Evolutionary conservation across 441 rosid genomes (phyloP), one percentile per base, ranked within the genome.

Genomic region (Corymbia citriodora): DNA sequence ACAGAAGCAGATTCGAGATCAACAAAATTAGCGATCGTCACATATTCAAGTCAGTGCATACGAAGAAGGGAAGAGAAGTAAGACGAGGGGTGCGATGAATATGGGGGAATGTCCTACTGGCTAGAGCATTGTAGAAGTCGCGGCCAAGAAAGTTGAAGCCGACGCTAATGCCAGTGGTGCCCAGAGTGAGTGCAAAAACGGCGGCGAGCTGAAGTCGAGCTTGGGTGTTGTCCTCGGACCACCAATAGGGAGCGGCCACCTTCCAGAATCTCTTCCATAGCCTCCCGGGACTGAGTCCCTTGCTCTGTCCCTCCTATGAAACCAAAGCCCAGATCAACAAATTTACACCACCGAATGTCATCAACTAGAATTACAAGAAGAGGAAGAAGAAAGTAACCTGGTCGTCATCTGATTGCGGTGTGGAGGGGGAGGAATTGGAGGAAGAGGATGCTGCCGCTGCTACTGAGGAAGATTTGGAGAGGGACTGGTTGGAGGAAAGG

Each of bases 91-190:
- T 14, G 68, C 15, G 49, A 83, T 53, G 49, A 49, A 81, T 48
- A 49, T 10, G 65, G 88, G 88, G 68, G 21, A 82, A 70, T 87
- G 59, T 89, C 94, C 82, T 91, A 97, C 99, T 96, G 89, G 99
- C 96, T 55, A 98, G 98, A 55, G 99, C 98, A 87, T 98, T 98
- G 94, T 94, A 98, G 95, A 98, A 98, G 92, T 98, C 99, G 82
- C 99, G 99, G 92, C 99, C 99, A 55, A 98, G 99, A 93, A 97
- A 98, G 93, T 90, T 98, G 94, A 98, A 98, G 91, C 98, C 99
- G 63, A 98, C 98, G 93, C 99, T 97, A 91, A 97, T 95, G 89
- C 99, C 99, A 17, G 99, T 97, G 87, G 99, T 98, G 89, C 94
- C 98, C 65, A 98, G 93, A 65, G 98, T 98, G 57, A 98, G 97